Evolutionary conservation across 805 yeast genomes (phyloP), one percentile per base, ranked within the genome.

Genomic region (Myxozyma geophila): DNA sequence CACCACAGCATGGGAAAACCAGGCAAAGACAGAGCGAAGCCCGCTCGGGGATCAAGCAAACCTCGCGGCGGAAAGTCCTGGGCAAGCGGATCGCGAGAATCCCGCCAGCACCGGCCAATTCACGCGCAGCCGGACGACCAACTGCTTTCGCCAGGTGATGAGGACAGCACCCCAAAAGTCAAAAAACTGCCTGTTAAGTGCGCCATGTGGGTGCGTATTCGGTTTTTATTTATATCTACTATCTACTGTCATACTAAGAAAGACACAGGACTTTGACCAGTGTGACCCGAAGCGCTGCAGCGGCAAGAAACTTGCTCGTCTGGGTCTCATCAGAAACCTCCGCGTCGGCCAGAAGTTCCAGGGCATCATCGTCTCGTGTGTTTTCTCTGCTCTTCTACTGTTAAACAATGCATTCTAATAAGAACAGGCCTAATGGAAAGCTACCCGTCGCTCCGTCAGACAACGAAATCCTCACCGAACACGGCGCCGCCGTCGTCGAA

Each of bases 271-370:
- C 75, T 95, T 95, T 73, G 97, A 92, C 69, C 99, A 95, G 74
- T 95, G 99, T 78, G 99, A 95, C 77, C 99, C 99, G 0, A 95
- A 95, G 74, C 82, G 98, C 73, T 95, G 99, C 74, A 88, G 96
- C 69, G 99, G 99, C 19, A 95, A 95, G 78, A 92, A 92, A 74
- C 80, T 95, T 37, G 97, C 91, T 72, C 81, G 98, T 60, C 76
- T 93, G 21, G 98, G 98, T 0, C 77, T 91, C 21, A 92, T 95
- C 56, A 85, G 85, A 65, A 84, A 85, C 59, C 74, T 95, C 66
- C 79, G 96, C 64, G 85, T 95, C n/a, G 99, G 99, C 0, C 97
- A 92, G 74, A 93, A 92, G 76, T 93, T 90, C 72, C 87, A 83
- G 63, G 99, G 99, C 7, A 76, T 95, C 3, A 90, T 93, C 7